Conservation (phyloP, 176 grass and related monocot species). For the Urochloa ruziziensis region DNA sequence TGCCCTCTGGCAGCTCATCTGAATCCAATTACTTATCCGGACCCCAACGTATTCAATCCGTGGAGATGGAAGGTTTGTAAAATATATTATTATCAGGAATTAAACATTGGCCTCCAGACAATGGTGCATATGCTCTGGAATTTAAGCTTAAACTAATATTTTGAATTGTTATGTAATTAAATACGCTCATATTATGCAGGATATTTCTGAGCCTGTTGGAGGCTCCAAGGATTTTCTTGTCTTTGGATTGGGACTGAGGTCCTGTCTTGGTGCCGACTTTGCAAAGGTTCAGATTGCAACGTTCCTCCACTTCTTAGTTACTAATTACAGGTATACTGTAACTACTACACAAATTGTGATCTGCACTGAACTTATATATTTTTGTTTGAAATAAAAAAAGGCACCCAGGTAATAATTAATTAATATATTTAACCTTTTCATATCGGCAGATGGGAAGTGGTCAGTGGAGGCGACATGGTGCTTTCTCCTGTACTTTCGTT, state of each 20-base stretch:
- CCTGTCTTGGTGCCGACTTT: slow-evolving; percentile 57
- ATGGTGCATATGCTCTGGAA: no score
- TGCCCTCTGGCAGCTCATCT: slow-evolving; percentile 33
- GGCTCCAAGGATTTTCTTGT: slow-evolving; percentile 63
- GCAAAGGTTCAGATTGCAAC: slow-evolving; percentile 46
- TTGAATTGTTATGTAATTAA: no score
- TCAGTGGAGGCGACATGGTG: not conserved
- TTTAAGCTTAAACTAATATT: not conserved
- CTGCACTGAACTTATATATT: not conserved
- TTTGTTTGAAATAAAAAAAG: not conserved
- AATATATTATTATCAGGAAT: no score
- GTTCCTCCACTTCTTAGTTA: slow-evolving; percentile 61
- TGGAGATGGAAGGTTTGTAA: slow-evolving; percentile 67
- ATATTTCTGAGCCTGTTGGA: slow-evolving; percentile 25
- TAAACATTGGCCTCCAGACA: no score
- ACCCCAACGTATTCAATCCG: slow-evolving; percentile 51
- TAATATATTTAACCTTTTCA: not conserved
- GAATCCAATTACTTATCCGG: slow-evolving; percentile 36
- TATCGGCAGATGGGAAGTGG: not conserved
- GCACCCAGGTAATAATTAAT: not conserved
- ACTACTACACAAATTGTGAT: no score
- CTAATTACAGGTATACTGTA: slow-evolving; percentile 54
- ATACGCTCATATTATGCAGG: not conserved
- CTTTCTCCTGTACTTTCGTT: not conserved
- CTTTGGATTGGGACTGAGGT: slow-evolving; percentile 49